These are phyloP conservation scores for Alternaria sp. DNA, from an alignment of 2,329 filamentous ascomycete species.

Conservation along the genomic window DNA sequence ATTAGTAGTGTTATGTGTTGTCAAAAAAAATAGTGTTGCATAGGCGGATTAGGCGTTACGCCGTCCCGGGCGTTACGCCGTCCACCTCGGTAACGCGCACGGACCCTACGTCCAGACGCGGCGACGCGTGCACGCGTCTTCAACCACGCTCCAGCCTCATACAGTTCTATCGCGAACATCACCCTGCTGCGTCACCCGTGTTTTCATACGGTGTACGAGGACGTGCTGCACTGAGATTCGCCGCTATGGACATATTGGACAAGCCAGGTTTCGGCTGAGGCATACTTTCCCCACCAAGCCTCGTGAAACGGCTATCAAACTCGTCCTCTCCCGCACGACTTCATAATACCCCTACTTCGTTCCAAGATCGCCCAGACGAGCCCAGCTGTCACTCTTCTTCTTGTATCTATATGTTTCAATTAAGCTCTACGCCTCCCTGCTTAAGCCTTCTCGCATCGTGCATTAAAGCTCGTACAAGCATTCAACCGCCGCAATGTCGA, in stretches of 20 bases:
- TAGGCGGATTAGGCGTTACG: too few species aligned
- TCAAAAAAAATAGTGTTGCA: too few species aligned
- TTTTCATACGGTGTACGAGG: neutral
- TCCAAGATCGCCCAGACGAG: constrained; percentile 20
- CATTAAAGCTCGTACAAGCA: constrained; percentile 25
- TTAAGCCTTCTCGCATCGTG: constrained; percentile 18
- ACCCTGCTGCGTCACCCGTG: neutral
- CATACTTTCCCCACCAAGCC: constrained; percentile 28
- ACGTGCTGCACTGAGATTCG: neutral
- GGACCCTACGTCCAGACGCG: neutral
- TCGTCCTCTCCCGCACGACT: constrained; percentile 18
- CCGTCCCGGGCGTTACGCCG: too few species aligned
- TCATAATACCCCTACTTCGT: constrained; percentile 17
- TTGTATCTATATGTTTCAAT: constrained; percentile 24
- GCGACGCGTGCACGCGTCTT: neutral
- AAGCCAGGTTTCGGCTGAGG: constrained; percentile 18
- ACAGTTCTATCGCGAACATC: neutral
- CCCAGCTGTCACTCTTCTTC: constrained; percentile 15
- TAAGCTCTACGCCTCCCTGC: constrained; percentile 20
- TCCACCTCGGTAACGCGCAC: neutral
- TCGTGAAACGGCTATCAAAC: constrained; percentile 34
- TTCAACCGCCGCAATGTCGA: constrained; percentile 25
- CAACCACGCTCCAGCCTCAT: neutral
- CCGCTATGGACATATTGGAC: neutral
- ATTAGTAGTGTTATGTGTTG: too few species aligned